Conservation (phyloP, 1,284 basidiomycete genomes). For the Coniferiporia sulphurascens region DNA sequence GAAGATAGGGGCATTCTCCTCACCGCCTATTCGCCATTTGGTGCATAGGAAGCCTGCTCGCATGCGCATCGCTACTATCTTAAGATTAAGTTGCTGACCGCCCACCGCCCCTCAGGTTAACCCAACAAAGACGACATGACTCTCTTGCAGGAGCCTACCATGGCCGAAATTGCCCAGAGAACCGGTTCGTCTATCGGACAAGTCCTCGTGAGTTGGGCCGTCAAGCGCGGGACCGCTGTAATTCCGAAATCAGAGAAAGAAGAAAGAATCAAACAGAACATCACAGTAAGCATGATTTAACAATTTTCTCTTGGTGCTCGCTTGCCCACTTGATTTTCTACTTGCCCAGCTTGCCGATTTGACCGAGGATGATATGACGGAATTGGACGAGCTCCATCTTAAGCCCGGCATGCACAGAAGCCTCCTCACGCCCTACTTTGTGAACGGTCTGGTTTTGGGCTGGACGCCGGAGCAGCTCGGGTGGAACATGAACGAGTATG, state of each 20-base stretch:
- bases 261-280: constrained; percentile 37
- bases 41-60: constrained; percentile 23
- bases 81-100: neutral
- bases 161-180: constrained; percentile 38
- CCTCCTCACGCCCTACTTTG: constrained; percentile 32
- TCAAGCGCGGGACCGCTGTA: constrained; percentile 32
- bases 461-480: constrained; percentile 48
- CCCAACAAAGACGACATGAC: neutral
- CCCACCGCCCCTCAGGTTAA: constrained; percentile 11
- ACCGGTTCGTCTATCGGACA: constrained; percentile 36
- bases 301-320: neutral
- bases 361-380: constrained; percentile 26
- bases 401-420: constrained; percentile 44
- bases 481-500: constrained; percentile 42
- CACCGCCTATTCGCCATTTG: constrained; percentile 50
- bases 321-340: no score
- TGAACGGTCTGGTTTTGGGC: constrained; percentile 37
- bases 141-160: constrained; percentile 19
- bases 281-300: constrained; percentile 24
- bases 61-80: neutral
- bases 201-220: constrained; percentile 38
- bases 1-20: constrained; percentile 41
- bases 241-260: constrained; percentile 38
- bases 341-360: constrained; percentile 27
- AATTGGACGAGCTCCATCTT: constrained; percentile 36